Percentiles rank a stretch among this genome's conserved stretches.
Evolutionary conservation across 768 basidiomycete genomes (phyloP).

Genomic region (Boletus eberwhitei): DNA sequence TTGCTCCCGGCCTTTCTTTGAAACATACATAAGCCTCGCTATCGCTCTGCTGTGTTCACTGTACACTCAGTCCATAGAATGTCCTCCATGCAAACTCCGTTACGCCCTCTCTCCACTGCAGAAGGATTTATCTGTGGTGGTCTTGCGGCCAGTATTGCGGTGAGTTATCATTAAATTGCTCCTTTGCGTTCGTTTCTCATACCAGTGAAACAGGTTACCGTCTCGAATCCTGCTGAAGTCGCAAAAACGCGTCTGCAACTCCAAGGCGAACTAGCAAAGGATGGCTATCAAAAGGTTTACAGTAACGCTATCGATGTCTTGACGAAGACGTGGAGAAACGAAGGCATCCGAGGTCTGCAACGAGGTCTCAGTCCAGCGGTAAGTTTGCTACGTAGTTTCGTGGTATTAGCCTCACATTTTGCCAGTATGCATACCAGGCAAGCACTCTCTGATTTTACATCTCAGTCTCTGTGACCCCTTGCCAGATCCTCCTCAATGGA

Average conservation of each 20-base stretch:
- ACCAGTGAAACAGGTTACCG: slow-evolving; percentile 56
- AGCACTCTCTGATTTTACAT: slow-evolving; percentile 21
- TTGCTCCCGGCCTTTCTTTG: not conserved
- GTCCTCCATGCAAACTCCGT: slow-evolving; percentile 11
- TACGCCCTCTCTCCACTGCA: slow-evolving; percentile 51
- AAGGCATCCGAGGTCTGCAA: slow-evolving; percentile 90
- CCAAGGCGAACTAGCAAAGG: slow-evolving; percentile 89
- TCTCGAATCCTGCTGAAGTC: slow-evolving; percentile 71
- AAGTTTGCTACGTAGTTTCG: slow-evolving; percentile 24
- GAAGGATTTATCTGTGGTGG: slow-evolving; percentile 91
- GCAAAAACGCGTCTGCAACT: slow-evolving; percentile 95
- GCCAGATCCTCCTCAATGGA: slow-evolving; percentile 86
- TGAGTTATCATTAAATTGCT: slow-evolving; percentile 30
- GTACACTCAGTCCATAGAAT: slow-evolving; percentile 9
- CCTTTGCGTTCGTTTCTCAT: slow-evolving; percentile 6
- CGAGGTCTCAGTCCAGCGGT: slow-evolving; percentile 90
- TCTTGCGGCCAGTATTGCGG: slow-evolving; percentile 87
- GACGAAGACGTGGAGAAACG: slow-evolving; percentile 82
- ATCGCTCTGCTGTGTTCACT: not conserved
- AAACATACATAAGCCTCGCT: slow-evolving; percentile 3
- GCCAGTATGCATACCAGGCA: slow-evolving; percentile 89
- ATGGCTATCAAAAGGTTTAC: slow-evolving; percentile 72
- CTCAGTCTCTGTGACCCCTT: slow-evolving; percentile 3
- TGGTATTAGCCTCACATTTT: slow-evolving; percentile 6
- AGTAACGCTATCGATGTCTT: slow-evolving; percentile 86